These are phyloP conservation scores for Venturia pyrina DNA, from an alignment of 2,329 filamentous ascomycete species.

Conservation along the genomic window DNA sequence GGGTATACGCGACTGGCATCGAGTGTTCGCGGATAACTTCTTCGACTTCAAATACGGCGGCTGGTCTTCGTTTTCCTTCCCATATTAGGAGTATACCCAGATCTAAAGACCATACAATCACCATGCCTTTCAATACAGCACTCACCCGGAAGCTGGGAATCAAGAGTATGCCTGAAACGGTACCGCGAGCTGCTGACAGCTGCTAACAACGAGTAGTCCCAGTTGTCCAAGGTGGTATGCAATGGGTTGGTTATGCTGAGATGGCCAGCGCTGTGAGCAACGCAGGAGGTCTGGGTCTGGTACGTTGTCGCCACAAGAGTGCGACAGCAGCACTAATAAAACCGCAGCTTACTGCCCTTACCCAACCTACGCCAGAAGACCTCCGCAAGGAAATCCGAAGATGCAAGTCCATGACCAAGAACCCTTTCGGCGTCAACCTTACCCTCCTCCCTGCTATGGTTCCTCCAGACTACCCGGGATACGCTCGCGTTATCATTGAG, in stretches of 20 bases:
- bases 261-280: slow-evolving; percentile 58
- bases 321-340: neutral
- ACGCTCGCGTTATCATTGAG: slow-evolving; percentile 85
- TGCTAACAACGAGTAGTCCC: slow-evolving; percentile 45
- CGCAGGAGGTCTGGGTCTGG: slow-evolving; percentile 67
- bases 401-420: slow-evolving; percentile 68
- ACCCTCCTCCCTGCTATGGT: slow-evolving; percentile 84
- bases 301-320: slow-evolving; percentile 16
- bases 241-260: slow-evolving; percentile 75
- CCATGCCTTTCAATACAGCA: slow-evolving; percentile 55
- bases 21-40: neutral
- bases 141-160: slow-evolving; percentile 53
- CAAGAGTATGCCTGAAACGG: slow-evolving; percentile 25
- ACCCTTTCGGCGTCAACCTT: slow-evolving; percentile 87
- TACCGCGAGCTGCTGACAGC: neutral
- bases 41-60: neutral
- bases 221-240: slow-evolving; percentile 79
- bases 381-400: slow-evolving; percentile 87
- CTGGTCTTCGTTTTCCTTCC: neutral
- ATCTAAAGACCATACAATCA: neutral
- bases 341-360: slow-evolving; percentile 63
- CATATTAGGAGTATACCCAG: slow-evolving; percentile 1
- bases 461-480: slow-evolving; percentile 85
- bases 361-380: slow-evolving; percentile 83
- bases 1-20: neutral